These are phyloP conservation scores for Suillus clintonianus DNA, from an alignment of 768 basidiomycete genomes.

Conservation along the genomic window DNA sequence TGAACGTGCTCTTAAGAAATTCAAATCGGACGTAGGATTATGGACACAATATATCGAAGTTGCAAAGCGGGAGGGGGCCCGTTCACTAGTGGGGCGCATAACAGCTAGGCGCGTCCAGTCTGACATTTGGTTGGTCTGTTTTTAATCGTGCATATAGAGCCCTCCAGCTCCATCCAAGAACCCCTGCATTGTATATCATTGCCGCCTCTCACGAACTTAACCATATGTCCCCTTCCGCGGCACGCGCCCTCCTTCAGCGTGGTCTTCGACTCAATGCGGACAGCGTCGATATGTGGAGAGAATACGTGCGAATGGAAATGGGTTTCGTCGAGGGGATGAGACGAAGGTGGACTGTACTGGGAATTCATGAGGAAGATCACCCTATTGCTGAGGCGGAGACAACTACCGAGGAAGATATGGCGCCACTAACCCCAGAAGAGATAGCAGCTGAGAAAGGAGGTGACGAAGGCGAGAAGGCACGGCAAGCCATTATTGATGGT, in stretches of 20 bases:
- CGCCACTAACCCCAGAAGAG: slow-evolving; percentile 19
- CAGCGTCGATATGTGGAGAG: slow-evolving; percentile 79
- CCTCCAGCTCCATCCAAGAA: slow-evolving; percentile 82
- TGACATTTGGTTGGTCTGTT: background rate
- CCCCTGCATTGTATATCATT: slow-evolving; percentile 77
- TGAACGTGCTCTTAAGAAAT: slow-evolving; percentile 84
- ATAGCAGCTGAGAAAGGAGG: slow-evolving; percentile 39
- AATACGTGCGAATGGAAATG: slow-evolving; percentile 90
- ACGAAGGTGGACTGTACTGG: slow-evolving; percentile 78
- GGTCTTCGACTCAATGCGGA: slow-evolving; percentile 79
- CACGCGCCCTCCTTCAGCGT: slow-evolving; percentile 81
- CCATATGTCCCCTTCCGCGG: slow-evolving; percentile 71
- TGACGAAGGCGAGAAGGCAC: slow-evolving; percentile 54
- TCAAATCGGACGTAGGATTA: slow-evolving; percentile 82
- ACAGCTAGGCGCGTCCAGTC: slow-evolving; percentile 65
- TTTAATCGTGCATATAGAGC: slow-evolving; percentile 52
- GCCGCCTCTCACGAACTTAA: slow-evolving; percentile 83
- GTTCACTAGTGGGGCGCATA: slow-evolving; percentile 77
- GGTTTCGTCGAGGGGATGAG: slow-evolving; percentile 81
- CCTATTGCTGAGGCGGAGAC: slow-evolving; percentile 14
- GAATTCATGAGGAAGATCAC: slow-evolving; percentile 46
- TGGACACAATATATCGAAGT: slow-evolving; percentile 91
- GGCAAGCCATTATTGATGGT: slow-evolving; percentile 72
- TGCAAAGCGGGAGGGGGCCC: slow-evolving; percentile 78
- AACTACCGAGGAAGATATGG: slow-evolving; percentile 15